phyloP scores from a whole-genome alignment of 805 yeast genomes.

The Starmerella bacillaris region DNA sequence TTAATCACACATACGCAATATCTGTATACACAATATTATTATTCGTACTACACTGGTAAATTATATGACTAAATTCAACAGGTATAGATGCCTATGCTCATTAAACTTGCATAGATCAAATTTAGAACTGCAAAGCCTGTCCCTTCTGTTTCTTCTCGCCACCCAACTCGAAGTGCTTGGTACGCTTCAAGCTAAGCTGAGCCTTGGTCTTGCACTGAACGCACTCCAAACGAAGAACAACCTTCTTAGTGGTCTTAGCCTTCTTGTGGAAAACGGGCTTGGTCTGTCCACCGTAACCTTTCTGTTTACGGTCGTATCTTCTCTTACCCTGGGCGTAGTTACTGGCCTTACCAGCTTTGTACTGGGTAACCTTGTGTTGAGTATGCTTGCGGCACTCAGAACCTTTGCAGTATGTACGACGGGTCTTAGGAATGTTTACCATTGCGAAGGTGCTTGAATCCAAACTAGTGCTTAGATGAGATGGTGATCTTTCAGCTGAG shows the following conservation, averaged over 20 bases:
- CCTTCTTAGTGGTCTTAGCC: constrained; percentile 99
- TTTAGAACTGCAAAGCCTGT: constrained; percentile 97
- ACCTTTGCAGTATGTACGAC: constrained; percentile 99
- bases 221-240: constrained; percentile 98
- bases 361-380: constrained; percentile 99
- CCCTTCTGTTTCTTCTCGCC: constrained; percentile 99
- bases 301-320: constrained; percentile 99
- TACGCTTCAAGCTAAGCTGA: constrained; percentile 95
- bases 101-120: too few species aligned
- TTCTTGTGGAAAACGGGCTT: constrained; percentile 99
- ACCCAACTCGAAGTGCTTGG: constrained; percentile 99
- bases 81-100: too few species aligned
- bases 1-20: too few species aligned
- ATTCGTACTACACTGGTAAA: too few species aligned
- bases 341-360: constrained; percentile 99
- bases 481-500: too few species aligned
- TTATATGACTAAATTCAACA: too few species aligned
- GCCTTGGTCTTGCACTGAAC: constrained; percentile 96
- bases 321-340: constrained; percentile 99
- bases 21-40: too few species aligned
- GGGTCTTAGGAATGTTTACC: constrained; percentile 99
- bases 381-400: constrained; percentile 98
- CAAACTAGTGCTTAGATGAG: too few species aligned
- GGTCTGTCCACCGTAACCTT: constrained; percentile 99
- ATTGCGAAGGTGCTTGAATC: too few species aligned